Evolutionary conservation across 768 basidiomycete species (phyloP).

Genomic region (Podaxis carcinomalis): DNA sequence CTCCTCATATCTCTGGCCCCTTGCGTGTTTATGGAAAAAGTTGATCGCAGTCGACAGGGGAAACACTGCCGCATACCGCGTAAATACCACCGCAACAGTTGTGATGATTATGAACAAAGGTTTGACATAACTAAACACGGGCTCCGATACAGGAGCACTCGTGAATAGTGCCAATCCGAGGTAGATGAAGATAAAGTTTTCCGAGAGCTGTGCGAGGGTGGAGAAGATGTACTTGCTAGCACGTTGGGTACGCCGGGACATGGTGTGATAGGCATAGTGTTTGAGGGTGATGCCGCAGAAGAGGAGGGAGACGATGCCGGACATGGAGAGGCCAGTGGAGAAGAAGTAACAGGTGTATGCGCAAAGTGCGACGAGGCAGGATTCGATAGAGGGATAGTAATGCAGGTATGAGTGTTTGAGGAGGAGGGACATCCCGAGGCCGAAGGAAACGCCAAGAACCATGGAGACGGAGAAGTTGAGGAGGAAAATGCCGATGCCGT

Average conservation of each 20-base stretch:
- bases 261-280: slow-evolving; percentile 99
- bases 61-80: slow-evolving; percentile 94
- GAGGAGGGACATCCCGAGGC: slow-evolving; percentile 84
- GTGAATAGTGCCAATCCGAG: slow-evolving; percentile 98
- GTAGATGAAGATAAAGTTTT: slow-evolving; percentile 99
- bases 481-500: slow-evolving; percentile 96
- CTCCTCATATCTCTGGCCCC: slow-evolving; percentile 85
- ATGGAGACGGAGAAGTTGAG: slow-evolving; percentile 93
- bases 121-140: slow-evolving; percentile 83
- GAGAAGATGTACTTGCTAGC: slow-evolving; percentile 95
- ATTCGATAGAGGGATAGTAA: slow-evolving; percentile 90
- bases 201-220: slow-evolving; percentile 88
- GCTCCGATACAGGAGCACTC: slow-evolving; percentile 69
- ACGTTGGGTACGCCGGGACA: slow-evolving; percentile 92
- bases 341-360: slow-evolving; percentile 99
- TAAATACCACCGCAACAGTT: slow-evolving; percentile 88
- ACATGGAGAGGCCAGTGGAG: slow-evolving; percentile 93
- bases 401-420: slow-evolving; percentile 91
- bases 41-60: slow-evolving; percentile 95
- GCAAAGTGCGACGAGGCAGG: slow-evolving; percentile 91
- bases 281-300: slow-evolving; percentile 99
- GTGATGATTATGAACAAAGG: slow-evolving; percentile 93
- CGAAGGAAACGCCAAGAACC: slow-evolving; percentile 89
- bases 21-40: slow-evolving; percentile 77
- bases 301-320: slow-evolving; percentile 93